Evolutionary conservation across 1,284 basidiomycete species (phyloP).

Genomic region (Marasmius oreades): DNA sequence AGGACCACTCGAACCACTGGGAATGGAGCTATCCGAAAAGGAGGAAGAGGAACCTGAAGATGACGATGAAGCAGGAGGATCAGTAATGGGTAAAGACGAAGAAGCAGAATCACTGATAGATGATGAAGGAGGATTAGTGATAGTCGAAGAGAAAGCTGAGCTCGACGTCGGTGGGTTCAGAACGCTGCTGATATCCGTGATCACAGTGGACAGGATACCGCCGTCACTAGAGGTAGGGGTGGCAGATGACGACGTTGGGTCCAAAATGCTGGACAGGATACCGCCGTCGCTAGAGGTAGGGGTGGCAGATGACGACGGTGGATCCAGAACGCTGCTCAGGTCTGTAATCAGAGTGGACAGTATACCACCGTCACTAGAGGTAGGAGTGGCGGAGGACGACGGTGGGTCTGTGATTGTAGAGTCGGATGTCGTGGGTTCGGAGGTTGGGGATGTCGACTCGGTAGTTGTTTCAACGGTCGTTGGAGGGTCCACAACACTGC

Average conservation of each 20-base stretch:
- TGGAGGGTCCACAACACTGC: constrained; percentile 8
- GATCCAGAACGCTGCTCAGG: constrained; percentile 2
- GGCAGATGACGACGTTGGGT: background rate
- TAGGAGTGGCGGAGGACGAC: background rate
- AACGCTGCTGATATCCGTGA: constrained; percentile 4
- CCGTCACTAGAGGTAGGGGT: background rate
- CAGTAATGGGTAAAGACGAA: background rate
- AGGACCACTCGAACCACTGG: constrained; percentile 1
- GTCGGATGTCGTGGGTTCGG: constrained; percentile 2
- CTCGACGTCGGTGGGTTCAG: background rate
- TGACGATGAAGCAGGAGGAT: background rate
- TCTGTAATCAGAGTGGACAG: constrained; percentile 4
- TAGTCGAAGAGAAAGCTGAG: background rate
- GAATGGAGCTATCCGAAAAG: background rate
- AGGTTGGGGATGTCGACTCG: constrained; percentile 4
- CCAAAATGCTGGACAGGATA: too few species aligned
- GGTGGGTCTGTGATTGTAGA: background rate
- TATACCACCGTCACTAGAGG: constrained; percentile 1
- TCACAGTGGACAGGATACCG: constrained; percentile 1
- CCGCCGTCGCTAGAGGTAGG: too few species aligned
- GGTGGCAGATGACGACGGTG: background rate
- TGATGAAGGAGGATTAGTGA: background rate
- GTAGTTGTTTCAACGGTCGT: background rate
- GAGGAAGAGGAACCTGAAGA: background rate
- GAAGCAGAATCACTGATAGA: constrained; percentile 1